Evolutionary conservation across 2,329 filamentous ascomycete genomes (phyloP).

Genomic region (Trichoderma koningiopsis): DNA sequence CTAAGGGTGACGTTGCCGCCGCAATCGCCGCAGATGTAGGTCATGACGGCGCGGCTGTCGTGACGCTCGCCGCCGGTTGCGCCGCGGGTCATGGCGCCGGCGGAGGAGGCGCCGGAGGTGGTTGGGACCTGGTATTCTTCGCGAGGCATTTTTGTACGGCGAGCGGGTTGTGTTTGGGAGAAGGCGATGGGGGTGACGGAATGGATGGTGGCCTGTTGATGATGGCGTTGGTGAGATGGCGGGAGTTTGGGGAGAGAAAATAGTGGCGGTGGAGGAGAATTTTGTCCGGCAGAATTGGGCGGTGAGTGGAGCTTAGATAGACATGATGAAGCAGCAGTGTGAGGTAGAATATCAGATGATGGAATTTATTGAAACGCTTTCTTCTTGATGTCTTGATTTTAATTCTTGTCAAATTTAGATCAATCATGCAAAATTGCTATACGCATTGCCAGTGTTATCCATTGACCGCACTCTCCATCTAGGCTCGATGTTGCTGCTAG

Average conservation of each 20-base stretch:
- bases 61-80: slow-evolving; percentile 43
- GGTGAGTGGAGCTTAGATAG: slow-evolving; percentile 23
- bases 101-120: slow-evolving; percentile 44
- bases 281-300: slow-evolving; percentile 33
- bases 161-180: not conserved
- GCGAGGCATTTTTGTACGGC: slow-evolving; percentile 57
- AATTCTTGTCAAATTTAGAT: not conserved
- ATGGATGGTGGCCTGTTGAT: not conserved
- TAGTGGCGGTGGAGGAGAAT: slow-evolving; percentile 29
- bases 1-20: slow-evolving; percentile 44
- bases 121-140: slow-evolving; percentile 78
- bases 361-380: not conserved
- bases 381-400: not conserved
- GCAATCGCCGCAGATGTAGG: slow-evolving; percentile 50
- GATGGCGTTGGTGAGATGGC: not conserved
- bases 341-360: not conserved
- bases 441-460: not conserved
- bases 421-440: not conserved
- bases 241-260: slow-evolving; percentile 26
- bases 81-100: slow-evolving; percentile 44
- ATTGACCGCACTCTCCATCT: not conserved
- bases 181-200: not conserved
- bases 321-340: not conserved
- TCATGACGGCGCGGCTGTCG: slow-evolving; percentile 43
- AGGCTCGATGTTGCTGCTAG: not conserved